Percentiles rank a stretch among this genome's conserved stretches.
These are phyloP conservation scores for Apiospora aurea DNA, from an alignment of 2,329 filamentous ascomycete genomes.

Conservation along the genomic window DNA sequence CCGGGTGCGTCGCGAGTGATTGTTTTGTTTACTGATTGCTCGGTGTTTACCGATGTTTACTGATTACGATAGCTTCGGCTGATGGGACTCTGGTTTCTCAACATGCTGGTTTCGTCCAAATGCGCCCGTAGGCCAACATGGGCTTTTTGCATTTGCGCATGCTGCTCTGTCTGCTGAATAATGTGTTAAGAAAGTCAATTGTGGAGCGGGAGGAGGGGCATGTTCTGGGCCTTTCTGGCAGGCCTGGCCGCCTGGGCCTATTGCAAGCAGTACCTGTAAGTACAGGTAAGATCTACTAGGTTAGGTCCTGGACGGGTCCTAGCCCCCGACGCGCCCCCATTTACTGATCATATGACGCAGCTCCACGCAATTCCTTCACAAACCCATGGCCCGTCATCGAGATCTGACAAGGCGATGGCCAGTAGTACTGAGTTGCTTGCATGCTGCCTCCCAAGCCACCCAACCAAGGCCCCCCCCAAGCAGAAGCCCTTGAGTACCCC, in stretches of 20 bases:
- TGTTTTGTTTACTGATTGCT: background rate
- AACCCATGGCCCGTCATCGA: background rate
- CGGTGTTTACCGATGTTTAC: background rate
- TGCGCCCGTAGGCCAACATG: background rate
- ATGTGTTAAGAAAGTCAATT: background rate
- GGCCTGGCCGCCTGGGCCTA: background rate
- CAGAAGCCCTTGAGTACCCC: background rate
- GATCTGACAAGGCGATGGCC: slow-evolving; percentile 6
- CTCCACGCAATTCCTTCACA: slow-evolving; percentile 10
- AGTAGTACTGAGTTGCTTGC: background rate
- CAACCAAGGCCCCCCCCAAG: background rate
- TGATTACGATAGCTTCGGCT: slow-evolving; percentile 1
- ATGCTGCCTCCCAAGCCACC: background rate
- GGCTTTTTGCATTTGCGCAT: slow-evolving; percentile 6
- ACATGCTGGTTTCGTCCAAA: background rate
- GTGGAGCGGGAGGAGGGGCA: background rate
- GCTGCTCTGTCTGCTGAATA: too few relatives aligned
- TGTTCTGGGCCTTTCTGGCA: background rate
- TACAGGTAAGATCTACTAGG: background rate
- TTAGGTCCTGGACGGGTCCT: background rate
- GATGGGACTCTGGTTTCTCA: background rate
- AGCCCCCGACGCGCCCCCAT: background rate
- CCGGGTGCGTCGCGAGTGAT: background rate
- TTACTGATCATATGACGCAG: slow-evolving; percentile 16
- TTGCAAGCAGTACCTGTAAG: background rate